These are phyloP conservation scores for Arabidopsis thaliana DNA, from an alignment of 345 rosid species.

Conservation along the genomic window DNA sequence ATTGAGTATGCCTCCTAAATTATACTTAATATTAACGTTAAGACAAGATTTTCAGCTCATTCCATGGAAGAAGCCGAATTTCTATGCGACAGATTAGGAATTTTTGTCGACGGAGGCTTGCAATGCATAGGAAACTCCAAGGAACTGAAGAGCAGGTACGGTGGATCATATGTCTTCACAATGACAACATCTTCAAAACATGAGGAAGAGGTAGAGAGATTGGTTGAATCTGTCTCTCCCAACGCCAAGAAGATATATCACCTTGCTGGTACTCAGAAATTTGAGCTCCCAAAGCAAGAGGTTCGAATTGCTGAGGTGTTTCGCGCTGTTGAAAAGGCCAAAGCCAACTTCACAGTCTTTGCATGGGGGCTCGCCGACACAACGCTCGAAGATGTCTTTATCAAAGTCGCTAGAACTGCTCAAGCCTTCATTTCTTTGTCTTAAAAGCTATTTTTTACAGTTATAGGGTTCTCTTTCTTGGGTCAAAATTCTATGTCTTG, in stretches of 20 bases:
- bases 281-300: conserved; percentile 84
- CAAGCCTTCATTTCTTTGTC: conserved; percentile 52
- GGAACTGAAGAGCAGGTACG: conserved; percentile 81
- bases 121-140: conserved; percentile 92
- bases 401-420: conserved; percentile 72
- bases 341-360: conserved; percentile 70
- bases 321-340: conserved; percentile 75
- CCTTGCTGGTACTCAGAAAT: conserved; percentile 89
- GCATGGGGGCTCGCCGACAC: conserved; percentile 98
- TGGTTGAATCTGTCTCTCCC: conserved; percentile 64
- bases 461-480: not conserved
- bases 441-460: not conserved
- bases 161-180: conserved; percentile 81
- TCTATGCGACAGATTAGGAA: conserved; percentile 83
- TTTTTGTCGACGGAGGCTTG: conserved; percentile 82
- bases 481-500: not conserved
- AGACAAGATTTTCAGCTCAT: conserved; percentile 50
- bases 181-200: conserved; percentile 69
- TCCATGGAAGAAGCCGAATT: conserved; percentile 99
- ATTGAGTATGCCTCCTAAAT: not conserved
- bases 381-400: conserved; percentile 85
- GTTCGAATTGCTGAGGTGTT: conserved; percentile 74
- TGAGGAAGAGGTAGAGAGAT: conserved; percentile 66
- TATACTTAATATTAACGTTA: not conserved
- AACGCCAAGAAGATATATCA: conserved; percentile 73